Evolutionary conservation across 768 basidiomycete species (phyloP).

Genomic region (Dacryopinax primogenitus): DNA sequence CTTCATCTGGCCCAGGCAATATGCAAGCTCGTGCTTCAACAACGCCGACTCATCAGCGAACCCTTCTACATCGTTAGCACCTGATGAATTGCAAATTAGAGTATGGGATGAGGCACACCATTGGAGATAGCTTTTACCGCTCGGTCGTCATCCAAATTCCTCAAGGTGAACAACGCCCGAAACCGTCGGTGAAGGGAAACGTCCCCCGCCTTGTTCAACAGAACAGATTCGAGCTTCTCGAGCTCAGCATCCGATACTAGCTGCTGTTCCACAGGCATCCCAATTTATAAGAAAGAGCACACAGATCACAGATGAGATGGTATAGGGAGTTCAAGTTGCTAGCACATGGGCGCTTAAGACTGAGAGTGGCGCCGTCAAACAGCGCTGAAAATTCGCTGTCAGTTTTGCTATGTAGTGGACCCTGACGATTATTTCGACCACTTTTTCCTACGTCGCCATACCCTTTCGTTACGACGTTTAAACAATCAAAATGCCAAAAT

Average conservation of each 20-base stretch:
- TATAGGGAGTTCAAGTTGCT: background rate
- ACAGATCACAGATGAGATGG: conserved; percentile 9
- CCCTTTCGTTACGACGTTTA: too few species aligned
- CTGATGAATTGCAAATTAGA: background rate
- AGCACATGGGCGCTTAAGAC: background rate
- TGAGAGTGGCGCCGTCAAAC: background rate
- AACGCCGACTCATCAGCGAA: conserved; percentile 78
- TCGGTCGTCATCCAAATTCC: conserved; percentile 54
- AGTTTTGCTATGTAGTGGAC: too few species aligned
- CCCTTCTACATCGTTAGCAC: conserved; percentile 34
- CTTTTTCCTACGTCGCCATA: too few species aligned
- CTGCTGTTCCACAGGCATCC: conserved; percentile 19
- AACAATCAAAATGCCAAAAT: conserved; percentile 55
- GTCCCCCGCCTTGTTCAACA: conserved; percentile 63
- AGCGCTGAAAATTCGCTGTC: background rate
- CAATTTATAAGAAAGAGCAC: background rate
- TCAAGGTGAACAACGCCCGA: conserved; percentile 82
- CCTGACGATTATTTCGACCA: too few species aligned
- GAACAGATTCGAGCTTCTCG: conserved; percentile 50
- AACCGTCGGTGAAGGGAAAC: conserved; percentile 78
- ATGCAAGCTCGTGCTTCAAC: conserved; percentile 93
- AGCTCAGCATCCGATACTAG: conserved; percentile 39
- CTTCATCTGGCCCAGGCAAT: conserved; percentile 89
- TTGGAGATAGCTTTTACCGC: conserved; percentile 76
- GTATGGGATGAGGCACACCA: conserved; percentile 36